Percentiles rank a stretch among this genome's conserved stretches.
phyloP scores from a whole-genome alignment of 805 yeast species.

The Myxozyma geophila region DNA sequence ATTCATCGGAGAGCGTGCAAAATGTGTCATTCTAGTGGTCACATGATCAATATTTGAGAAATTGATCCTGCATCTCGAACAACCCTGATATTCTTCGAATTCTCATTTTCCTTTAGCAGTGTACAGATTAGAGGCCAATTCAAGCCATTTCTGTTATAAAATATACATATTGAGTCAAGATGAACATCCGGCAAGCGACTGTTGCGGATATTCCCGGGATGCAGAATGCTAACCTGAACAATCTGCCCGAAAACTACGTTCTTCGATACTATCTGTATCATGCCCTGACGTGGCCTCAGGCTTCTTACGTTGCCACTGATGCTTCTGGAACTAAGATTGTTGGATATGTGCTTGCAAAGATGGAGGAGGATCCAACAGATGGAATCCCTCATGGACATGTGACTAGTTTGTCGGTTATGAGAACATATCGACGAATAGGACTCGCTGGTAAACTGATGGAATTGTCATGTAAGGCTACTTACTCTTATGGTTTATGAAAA shows the following conservation, averaged over 20 bases:
- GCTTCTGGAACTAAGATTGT: constrained; percentile 77
- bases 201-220: constrained; percentile 87
- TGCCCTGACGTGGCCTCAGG: constrained; percentile 95
- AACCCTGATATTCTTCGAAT: too few species aligned
- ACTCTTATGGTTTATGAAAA: neutral
- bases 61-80: too few species aligned
- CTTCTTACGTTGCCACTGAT: constrained; percentile 83
- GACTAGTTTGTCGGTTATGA: constrained; percentile 91
- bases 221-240: constrained; percentile 62
- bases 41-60: too few species aligned
- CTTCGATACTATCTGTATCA: constrained; percentile 94
- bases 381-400: constrained; percentile 87
- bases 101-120: too few species aligned
- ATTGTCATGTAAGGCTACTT: constrained; percentile 55
- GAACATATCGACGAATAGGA: constrained; percentile 94
- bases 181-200: constrained; percentile 86
- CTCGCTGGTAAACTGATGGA: constrained; percentile 90
- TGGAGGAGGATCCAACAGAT: constrained; percentile 72
- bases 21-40: too few species aligned
- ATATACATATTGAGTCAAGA: constrained; percentile 37
- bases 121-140: too few species aligned
- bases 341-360: constrained; percentile 94
- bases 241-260: constrained; percentile 84
- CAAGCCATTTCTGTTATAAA: too few species aligned
- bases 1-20: too few species aligned